A percentile compares a stretch with the other conserved stretches of the same genome.
phyloP scores from a whole-genome alignment of 2,329 filamentous ascomycete genomes.

The Zymoseptoria passerinii region DNA sequence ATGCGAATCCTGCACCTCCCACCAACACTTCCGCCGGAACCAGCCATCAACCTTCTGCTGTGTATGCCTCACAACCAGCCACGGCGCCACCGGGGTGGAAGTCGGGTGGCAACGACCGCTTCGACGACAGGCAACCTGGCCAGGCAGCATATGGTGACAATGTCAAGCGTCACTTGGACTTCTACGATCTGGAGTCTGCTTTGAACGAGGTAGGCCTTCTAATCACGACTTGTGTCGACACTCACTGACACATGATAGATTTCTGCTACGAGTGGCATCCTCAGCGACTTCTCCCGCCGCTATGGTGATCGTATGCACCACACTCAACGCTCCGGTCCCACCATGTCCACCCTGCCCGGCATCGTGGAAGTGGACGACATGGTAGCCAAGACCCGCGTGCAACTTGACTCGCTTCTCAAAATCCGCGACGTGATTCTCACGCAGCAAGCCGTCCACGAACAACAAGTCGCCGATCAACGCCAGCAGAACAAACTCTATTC shows the following conservation, averaged over 20 bases:
- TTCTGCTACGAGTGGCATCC: conserved; percentile 35
- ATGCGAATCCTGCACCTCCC: conserved; percentile 33
- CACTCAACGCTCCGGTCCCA: conserved; percentile 40
- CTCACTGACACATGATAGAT: conserved; percentile 29
- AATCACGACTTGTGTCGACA: background rate
- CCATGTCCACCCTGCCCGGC: conserved; percentile 42
- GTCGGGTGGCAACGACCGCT: conserved; percentile 23
- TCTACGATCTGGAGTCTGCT: conserved; percentile 50
- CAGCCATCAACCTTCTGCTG: conserved; percentile 35
- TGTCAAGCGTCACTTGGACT: conserved; percentile 57
- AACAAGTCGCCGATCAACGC: conserved; percentile 46
- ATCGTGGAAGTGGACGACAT: conserved; percentile 46
- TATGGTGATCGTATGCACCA: conserved; percentile 45
- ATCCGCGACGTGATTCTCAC: conserved; percentile 53
- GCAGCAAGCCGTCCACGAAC: conserved; percentile 50
- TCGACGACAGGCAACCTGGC: conserved; percentile 8
- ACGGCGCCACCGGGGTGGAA: conserved; percentile 33
- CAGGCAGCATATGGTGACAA: conserved; percentile 38
- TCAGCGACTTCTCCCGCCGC: conserved; percentile 42
- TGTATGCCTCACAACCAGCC: conserved; percentile 34
- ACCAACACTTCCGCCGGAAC: conserved; percentile 28
- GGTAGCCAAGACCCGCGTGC: conserved; percentile 39
- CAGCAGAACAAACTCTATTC: conserved; percentile 27
- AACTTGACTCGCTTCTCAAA: conserved; percentile 45
- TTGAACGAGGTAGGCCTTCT: conserved; percentile 39